Percentiles rank a stretch among this genome's conserved stretches.
phyloP scores from a whole-genome alignment of 768 basidiomycete genomes.

The Xanthoconium stramineum region DNA sequence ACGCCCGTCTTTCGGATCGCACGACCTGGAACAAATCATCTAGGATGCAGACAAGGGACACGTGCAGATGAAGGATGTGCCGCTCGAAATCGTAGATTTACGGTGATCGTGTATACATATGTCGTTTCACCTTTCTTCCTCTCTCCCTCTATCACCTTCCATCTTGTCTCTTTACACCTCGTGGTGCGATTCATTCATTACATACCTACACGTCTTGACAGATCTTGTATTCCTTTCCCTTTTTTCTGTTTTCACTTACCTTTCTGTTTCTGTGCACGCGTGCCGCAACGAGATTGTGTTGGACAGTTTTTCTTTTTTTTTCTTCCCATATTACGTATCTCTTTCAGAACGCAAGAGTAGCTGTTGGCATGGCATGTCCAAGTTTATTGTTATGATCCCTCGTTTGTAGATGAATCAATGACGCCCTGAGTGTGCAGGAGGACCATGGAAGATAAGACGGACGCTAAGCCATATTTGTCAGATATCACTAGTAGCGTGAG shows the following conservation, averaged over 20 bases:
- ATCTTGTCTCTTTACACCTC: not conserved
- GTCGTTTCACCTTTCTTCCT: not conserved
- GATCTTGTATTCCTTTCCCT: no score
- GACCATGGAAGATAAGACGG: no score
- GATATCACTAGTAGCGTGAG: no score
- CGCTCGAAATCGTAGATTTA: constrained; percentile 83
- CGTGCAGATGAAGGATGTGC: constrained; percentile 69
- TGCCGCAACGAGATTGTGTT: not conserved
- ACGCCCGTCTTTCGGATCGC: not conserved
- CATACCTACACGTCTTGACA: no score
- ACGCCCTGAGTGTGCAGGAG: no score
- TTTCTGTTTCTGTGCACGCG: not conserved
- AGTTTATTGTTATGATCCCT: not conserved
- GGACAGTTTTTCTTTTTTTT: not conserved
- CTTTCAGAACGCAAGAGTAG: constrained; percentile 4
- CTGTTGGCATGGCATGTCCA: constrained; percentile 2
- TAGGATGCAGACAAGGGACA: constrained; percentile 86
- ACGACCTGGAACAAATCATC: not conserved
- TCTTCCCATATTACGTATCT: constrained; percentile 1
- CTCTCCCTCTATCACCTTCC: not conserved
- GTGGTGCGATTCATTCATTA: not conserved
- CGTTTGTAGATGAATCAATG: no score
- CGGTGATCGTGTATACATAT: constrained; percentile 34
- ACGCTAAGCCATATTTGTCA: no score
- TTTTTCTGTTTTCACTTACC: not conserved